Evolutionary conservation across 768 basidiomycete genomes (phyloP).

Genomic region (Termitomyces titanicus): DNA sequence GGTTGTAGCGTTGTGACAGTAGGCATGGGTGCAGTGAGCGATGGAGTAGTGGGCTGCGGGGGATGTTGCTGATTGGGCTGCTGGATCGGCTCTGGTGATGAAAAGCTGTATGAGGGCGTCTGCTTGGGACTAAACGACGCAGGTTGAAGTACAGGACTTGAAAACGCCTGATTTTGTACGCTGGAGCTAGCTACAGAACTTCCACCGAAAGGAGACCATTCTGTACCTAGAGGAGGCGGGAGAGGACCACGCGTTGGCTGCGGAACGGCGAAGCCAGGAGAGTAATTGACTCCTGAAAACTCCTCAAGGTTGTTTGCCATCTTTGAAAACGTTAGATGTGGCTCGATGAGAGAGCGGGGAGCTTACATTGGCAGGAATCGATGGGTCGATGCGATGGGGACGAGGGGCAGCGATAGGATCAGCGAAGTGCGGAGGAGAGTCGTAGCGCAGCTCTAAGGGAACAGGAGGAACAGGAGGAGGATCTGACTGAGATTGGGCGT

Average conservation of each 20-base stretch:
- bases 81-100: slow-evolving; percentile 43
- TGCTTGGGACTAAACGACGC: slow-evolving; percentile 15
- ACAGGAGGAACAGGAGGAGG: slow-evolving; percentile 28
- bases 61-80: slow-evolving; percentile 43
- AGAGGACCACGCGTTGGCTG: slow-evolving; percentile 17
- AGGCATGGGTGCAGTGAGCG: slow-evolving; percentile 68
- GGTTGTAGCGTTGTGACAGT: slow-evolving; percentile 55
- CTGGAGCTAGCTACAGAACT: slow-evolving; percentile 3
- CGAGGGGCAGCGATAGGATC: slow-evolving; percentile 61
- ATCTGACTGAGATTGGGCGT: slow-evolving; percentile 4
- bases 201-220: slow-evolving; percentile 22
- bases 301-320: slow-evolving; percentile 65
- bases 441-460: slow-evolving; percentile 27
- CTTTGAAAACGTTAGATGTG: slow-evolving; percentile 28
- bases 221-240: slow-evolving; percentile 18
- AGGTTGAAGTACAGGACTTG: slow-evolving; percentile 16
- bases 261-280: slow-evolving; percentile 25
- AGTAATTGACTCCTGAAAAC: slow-evolving; percentile 22
- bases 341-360: slow-evolving; percentile 3
- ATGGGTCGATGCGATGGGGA: slow-evolving; percentile 59
- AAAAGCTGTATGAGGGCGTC: slow-evolving; percentile 42
- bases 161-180: slow-evolving; percentile 6
- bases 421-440: slow-evolving; percentile 48
- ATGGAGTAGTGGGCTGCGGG: slow-evolving; percentile 28
- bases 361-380: slow-evolving; percentile 60